These are phyloP conservation scores for Yamadazyma triangularis DNA, from an alignment of 1,139 yeast genomes.

Conservation along the genomic window DNA sequence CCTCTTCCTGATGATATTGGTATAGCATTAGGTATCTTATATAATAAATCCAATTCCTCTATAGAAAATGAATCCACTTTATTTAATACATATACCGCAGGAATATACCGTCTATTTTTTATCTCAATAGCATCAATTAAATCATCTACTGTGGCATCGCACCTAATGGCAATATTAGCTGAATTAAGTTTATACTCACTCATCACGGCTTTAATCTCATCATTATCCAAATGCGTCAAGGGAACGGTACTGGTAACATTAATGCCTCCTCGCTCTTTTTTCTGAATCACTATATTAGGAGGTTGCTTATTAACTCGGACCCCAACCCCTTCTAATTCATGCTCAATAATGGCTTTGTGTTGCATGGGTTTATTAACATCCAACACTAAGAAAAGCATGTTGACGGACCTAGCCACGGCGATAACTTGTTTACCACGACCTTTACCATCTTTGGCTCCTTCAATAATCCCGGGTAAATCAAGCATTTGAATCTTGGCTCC, in stretches of 20 bases:
- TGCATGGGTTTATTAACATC: slow-evolving; percentile 95
- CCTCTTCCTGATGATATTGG: slow-evolving; percentile 95
- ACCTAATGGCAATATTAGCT: slow-evolving; percentile 94
- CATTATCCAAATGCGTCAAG: slow-evolving; percentile 82
- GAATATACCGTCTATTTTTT: slow-evolving; percentile 85
- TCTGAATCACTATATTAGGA: slow-evolving; percentile 86
- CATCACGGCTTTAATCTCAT: slow-evolving; percentile 94
- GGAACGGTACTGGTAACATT: slow-evolving; percentile 93
- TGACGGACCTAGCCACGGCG: slow-evolving; percentile 97
- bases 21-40: slow-evolving; percentile 92
- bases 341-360: slow-evolving; percentile 89
- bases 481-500: slow-evolving; percentile 98
- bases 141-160: slow-evolving; percentile 97
- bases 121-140: slow-evolving; percentile 92
- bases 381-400: slow-evolving; percentile 83
- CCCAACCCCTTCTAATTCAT: slow-evolving; percentile 96
- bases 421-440: slow-evolving; percentile 99
- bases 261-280: slow-evolving; percentile 94
- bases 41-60: slow-evolving; percentile 84
- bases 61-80: slow-evolving; percentile 92
- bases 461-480: slow-evolving; percentile 97
- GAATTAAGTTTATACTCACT: slow-evolving; percentile 90
- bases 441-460: slow-evolving; percentile 98
- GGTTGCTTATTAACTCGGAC: slow-evolving; percentile 88
- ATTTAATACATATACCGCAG: slow-evolving; percentile 90